Evolutionary conservation across 306 rosid genomes (phyloP).

Genomic region (Fragaria iinumae): DNA sequence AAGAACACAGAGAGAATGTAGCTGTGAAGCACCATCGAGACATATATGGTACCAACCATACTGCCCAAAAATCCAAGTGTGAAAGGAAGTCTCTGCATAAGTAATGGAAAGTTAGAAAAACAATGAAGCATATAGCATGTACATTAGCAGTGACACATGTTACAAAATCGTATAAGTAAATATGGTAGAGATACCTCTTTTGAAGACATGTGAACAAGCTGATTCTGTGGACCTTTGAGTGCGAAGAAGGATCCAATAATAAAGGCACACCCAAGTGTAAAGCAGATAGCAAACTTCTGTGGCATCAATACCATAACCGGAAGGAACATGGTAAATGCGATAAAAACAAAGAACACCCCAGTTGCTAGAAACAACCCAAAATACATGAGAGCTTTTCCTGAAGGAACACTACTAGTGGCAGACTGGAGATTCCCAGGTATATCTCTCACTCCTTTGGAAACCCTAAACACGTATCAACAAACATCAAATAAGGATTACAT

Average conservation of each 20-base stretch:
- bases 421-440: conserved; percentile 79
- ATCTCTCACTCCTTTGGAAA: conserved; percentile 94
- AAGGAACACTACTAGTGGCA: conserved; percentile 79
- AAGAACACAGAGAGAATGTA: conserved; percentile 83
- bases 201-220: conserved; percentile 73
- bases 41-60: conserved; percentile 87
- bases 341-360: conserved; percentile 86
- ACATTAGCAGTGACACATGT: background rate
- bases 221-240: conserved; percentile 82
- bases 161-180: conserved; percentile 13
- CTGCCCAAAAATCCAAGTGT: conserved; percentile 74
- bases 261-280: conserved; percentile 87
- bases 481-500: conserved; percentile 7
- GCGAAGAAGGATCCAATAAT: conserved; percentile 84
- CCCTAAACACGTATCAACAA: conserved; percentile 44
- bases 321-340: conserved; percentile 87
- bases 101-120: conserved; percentile 12
- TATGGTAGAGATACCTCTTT: conserved; percentile 58
- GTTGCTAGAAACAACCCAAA: conserved; percentile 74
- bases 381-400: conserved; percentile 88
- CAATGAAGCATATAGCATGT: background rate
- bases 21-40: conserved; percentile 91
- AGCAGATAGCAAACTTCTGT: conserved; percentile 88
- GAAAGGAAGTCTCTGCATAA: conserved; percentile 84
- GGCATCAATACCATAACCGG: conserved; percentile 93